Evolutionary conservation across 805 yeast species (phyloP).

Genomic region (Candida loeiensis): DNA sequence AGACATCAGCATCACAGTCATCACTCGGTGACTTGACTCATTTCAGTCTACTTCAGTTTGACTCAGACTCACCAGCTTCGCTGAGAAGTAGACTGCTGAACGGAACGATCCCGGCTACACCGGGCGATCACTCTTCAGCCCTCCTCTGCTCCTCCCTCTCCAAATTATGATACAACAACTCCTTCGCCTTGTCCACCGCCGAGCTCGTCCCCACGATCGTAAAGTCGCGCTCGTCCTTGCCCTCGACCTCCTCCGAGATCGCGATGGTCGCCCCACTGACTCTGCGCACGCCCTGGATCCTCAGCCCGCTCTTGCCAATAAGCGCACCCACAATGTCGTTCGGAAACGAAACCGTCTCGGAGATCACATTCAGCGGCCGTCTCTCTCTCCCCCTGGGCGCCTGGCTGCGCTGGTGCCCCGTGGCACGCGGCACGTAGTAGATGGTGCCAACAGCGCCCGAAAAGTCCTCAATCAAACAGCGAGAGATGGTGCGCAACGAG

Average conservation of each 20-base stretch:
- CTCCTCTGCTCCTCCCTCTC: slow-evolving; percentile 55
- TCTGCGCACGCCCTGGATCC: slow-evolving; percentile 82
- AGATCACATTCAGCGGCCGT: slow-evolving; percentile 5
- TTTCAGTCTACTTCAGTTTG: too few species aligned
- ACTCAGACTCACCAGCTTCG: too few species aligned
- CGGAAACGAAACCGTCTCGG: slow-evolving; percentile 43
- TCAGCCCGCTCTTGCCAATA: slow-evolving; percentile 80
- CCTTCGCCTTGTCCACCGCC: slow-evolving; percentile 57
- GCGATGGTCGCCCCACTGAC: slow-evolving; percentile 74
- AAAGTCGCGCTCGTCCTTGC: slow-evolving; percentile 61
- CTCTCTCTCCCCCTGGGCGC: slow-evolving; percentile 3
- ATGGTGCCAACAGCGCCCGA: slow-evolving; percentile 62
- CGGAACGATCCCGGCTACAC: too few species aligned
- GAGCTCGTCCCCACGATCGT: slow-evolving; percentile 61
- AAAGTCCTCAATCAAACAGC: slow-evolving; percentile 72
- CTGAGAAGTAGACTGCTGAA: too few species aligned
- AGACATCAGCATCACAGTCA: too few species aligned
- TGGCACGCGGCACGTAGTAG: slow-evolving; percentile 52
- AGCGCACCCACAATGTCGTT: slow-evolving; percentile 85
- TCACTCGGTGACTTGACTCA: too few species aligned
- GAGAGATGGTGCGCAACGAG: slow-evolving; percentile 56
- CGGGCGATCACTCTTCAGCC: slow-evolving; percentile 7
- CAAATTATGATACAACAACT: slow-evolving; percentile 53
- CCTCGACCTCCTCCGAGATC: slow-evolving; percentile 67
- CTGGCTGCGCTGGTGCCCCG: slow-evolving; percentile 2